A percentile compares a stretch with the other conserved stretches of the same genome.
These are phyloP conservation scores for Tieghemiomyces parasiticus DNA, from an alignment of 192 early-diverging fungal genomes.

Conservation along the genomic window DNA sequence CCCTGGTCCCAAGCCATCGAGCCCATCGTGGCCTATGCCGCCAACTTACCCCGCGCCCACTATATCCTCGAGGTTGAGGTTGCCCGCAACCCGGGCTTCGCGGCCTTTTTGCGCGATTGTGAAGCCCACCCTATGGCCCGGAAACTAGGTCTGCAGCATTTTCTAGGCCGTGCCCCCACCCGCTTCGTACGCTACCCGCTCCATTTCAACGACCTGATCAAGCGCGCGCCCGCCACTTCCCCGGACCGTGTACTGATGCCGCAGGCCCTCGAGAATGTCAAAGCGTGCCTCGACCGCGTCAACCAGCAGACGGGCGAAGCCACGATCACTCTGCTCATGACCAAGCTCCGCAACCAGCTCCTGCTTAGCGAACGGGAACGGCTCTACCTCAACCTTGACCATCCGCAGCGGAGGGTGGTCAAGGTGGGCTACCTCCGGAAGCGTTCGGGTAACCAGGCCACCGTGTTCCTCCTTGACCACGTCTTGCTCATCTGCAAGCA, in stretches of 20 bases:
- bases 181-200: neutral
- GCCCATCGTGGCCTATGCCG: neutral
- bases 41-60: neutral
- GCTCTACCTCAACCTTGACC: neutral
- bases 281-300: neutral
- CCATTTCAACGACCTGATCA: neutral
- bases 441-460: neutral
- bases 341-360: neutral
- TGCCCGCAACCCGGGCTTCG: neutral
- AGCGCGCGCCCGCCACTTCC: neutral
- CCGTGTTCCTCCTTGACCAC: neutral
- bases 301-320: neutral
- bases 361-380: neutral
- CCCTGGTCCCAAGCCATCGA: neutral
- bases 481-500: neutral
- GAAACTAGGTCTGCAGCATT: neutral
- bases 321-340: neutral
- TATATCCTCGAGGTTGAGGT: neutral
- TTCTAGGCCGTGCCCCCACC: neutral
- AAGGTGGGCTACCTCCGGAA: neutral
- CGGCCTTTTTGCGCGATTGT: neutral
- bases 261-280: neutral
- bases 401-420: neutral
- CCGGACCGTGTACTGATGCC: neutral
- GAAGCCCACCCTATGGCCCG: neutral